Base-by-base conservation (phyloP, 1,284 basidiomycete species). In the Phylloboletellus chloephorus region DNA sequence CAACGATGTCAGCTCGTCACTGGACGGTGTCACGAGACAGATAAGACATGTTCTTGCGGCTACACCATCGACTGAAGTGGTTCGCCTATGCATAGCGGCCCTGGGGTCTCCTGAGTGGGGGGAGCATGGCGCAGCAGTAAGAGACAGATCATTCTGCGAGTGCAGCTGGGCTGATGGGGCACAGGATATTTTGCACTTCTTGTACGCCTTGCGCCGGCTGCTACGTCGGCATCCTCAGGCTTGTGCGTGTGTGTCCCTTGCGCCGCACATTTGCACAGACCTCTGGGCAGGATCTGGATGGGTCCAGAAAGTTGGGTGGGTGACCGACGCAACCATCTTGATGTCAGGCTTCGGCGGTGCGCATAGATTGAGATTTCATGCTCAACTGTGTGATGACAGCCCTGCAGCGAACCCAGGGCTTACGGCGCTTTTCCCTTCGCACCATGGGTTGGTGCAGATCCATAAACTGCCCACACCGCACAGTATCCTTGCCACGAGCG, bases 361-460 rank as follows among this genome's bases (percentile, higher is more conserved):
- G 79, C 67, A 34, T 47, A 13, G 22, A 35, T 26, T 15, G 39
- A 24, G n/a, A 42, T 32, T 35, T 36, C 40, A 31, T 37, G 19
- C 39, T 13, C 31, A 5, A 28, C 24, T 22, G 35, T 52, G 37
- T 48, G 41, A 32, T 51, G 46, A 49, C 38, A 15, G 34, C 32
- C 37, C 33, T 9, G 13, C 52, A 88, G 86, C 71, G 13, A 76
- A 89, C 54, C 82, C 84, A 21, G 69, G 77, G 12, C 67, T 88
- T 19, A 64, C 77, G 6, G 64, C 73, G 1, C 67, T 78, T 36
- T 94, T 93, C 61, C 84, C 89, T 25, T 76, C 80, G 5, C 81
- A 92, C 55, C 88, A 94, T 60, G 93, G 93, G 7, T 66, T 94
- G 37, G 69, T 95, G 13, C 77, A 79, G 33, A 75, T 91, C 21